Evolutionary conservation across 257 asterid genomes (phyloP), one percentile per base, ranked within the genome.

Genomic region (Lavandula angustifolia): DNA sequence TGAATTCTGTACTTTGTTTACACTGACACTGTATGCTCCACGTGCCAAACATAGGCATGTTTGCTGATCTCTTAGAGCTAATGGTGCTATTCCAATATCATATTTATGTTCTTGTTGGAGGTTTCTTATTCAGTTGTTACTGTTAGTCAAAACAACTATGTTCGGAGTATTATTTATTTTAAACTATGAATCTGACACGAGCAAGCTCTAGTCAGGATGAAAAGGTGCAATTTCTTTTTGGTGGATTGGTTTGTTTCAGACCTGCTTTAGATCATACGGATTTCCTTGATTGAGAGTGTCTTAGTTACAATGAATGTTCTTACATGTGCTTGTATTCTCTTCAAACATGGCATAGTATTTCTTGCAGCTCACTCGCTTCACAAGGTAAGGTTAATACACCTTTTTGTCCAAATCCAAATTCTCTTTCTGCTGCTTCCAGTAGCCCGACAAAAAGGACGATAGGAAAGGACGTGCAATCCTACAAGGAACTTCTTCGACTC

Each of bases 371-470:
- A 62, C 81, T 58, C 46, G 84, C 84, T 71, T 79, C 79, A 43
- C 84, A 73, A 51, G 84, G 82, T 79, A 82, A 53, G 66, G 48
- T 73, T 40, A 74, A 42, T 62, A 74, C 79, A 4, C 82, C 82
- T 69, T 66, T 67, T 62, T 82, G 77, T 44, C 66, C 51, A 55
- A 68, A 79, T 76, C 84, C 82, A 32, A 64, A 76, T 69, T 76
- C 81, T 60, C 63, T 76, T 34, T 81, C 82, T 51, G 82, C 79
- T 68, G 80, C 78, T 76, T 76, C 84, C 49, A 79, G 84, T 68
- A 79, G 62, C 75, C 66, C 63, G 65, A 76, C 44, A 66, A 81
- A 81, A 76, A 31, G 80, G 74, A 52, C 84, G 82, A 65, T 79
- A 63, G 0, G 79, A 76, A 62, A 71, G 80, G 75, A 54, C 73